Evolutionary conservation across 768 basidiomycete genomes (phyloP).

Genomic region (Trametes punicea): DNA sequence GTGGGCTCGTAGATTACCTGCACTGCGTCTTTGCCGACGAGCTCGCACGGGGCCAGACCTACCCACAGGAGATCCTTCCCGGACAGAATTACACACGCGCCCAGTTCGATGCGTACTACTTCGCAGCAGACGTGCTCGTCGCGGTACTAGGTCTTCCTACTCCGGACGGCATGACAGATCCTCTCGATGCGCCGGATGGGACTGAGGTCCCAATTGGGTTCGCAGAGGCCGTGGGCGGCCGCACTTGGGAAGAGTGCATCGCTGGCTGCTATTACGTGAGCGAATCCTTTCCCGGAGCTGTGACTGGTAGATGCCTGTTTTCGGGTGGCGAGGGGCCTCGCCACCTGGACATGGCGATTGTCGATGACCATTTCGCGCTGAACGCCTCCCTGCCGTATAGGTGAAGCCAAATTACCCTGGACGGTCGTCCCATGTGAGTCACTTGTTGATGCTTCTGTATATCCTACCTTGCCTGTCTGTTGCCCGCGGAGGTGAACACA

Average conservation of each 20-base stretch:
- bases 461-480: neutral
- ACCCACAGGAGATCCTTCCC: conserved; percentile 74
- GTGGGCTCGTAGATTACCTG: conserved; percentile 60
- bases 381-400: conserved; percentile 30
- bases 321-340: too few species aligned
- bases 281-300: conserved; percentile 15
- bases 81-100: conserved; percentile 39
- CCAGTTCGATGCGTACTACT: conserved; percentile 73
- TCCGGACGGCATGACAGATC: conserved; percentile 18
- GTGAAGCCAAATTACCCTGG: conserved; percentile 90
- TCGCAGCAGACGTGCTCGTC: conserved; percentile 71
- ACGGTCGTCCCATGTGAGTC: conserved; percentile 81
- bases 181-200: conserved; percentile 16
- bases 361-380: conserved; percentile 12
- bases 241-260: conserved; percentile 65
- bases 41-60: conserved; percentile 73
- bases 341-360: too few species aligned
- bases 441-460: neutral
- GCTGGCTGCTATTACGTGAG: conserved; percentile 79
- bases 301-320: too few species aligned
- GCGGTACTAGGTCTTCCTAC: conserved; percentile 41
- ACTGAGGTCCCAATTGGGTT: conserved; percentile 30
- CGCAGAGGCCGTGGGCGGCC: conserved; percentile 43
- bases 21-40: conserved; percentile 64
- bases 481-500: neutral